Base-by-base conservation (phyloP, 2,329 filamentous ascomycete genomes). In the Beauveria australis region DNA sequence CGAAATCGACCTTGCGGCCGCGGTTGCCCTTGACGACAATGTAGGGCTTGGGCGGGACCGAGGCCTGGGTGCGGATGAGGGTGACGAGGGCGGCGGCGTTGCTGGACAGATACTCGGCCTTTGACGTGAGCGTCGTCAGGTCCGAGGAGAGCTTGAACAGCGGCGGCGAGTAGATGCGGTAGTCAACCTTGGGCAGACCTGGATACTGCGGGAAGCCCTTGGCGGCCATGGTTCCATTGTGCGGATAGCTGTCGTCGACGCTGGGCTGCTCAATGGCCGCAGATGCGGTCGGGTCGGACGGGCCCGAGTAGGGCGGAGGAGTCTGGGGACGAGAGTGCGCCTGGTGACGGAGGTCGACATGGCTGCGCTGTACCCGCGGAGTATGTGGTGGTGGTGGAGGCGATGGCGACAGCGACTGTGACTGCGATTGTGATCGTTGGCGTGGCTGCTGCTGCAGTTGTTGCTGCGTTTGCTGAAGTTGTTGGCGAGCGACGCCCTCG, bases 21-120 rank as follows among this genome's bases (percentile, higher is more conserved):
- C 76, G 75, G 37, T 70, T 76, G 49, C 81, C 81, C 3, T 72
- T 72, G 57, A 84, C 75, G 58, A 78, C 74, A 24, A 84, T 75
- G 63, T 79, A 74, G 0, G 79, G 81, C 66, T 84, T 84, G 7
- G 82, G 81, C 22, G 81, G 81, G 0, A 84, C 72, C 1, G 77
- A 76, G 16, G 80, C 76, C 60, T 83, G 77, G 37, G 71, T 67
- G 41, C 78, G 76, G 28, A 84, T 67, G 24, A 84, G 71, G 4
- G 76, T 69, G 5, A 75, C 71, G 40, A 85, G 72, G 6, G 78
- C 78, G 16, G 69, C 67, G 28, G 74, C 74, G 59, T 78, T 78
- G 61, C 73, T 71, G 5, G 78, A 81, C 4, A 83, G 72, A 64
- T 79, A 77, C n/a, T 75, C 74, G 1, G 78, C 76, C 47, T 76